Evolutionary conservation across 2,329 filamentous ascomycete species (phyloP), one percentile per base, ranked within the genome.

Genomic region (Trichoderma breve): DNA sequence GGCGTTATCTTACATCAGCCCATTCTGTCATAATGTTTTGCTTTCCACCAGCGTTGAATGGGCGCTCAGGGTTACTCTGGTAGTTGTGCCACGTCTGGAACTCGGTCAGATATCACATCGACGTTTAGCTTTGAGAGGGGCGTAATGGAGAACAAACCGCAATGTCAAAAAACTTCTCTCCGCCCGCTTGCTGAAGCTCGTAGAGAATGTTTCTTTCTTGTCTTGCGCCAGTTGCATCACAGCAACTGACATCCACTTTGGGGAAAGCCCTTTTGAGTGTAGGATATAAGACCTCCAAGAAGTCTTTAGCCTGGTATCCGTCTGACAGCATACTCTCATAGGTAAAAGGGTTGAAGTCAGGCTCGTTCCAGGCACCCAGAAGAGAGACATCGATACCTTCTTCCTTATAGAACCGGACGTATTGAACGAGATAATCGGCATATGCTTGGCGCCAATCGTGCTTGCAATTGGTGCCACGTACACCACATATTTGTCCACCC

Each of bases 321-420:
- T 69, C 66, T n/a, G 66, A 69, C 12, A 69, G 55, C 66, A 69
- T 69, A n/a, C 66, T 69, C 66, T 69, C 66, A 51, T 69, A 69
- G 28, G 66, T 69, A 51, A 69, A 69, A 3, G 66, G 66, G 11
- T 69, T 69, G 26, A 69, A 69, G 26, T 69, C 66, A 24, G 66
- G 66, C 55, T 69, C 66, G 21, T 69, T 69, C 66, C 66, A 69
- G 18, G 66, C 66, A 15, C 66, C 66, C 28, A 69, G 26, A 51
- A 69, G 66, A 14, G 66, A 69, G n/a, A 69, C 39, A 14, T 69
- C 66, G 24, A 69, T 61, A 24, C 66, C 66, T 15, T 69, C 55
- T 61, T 69, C 55, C 14, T 69, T 69, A 11, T 69, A 69, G n/a
- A 69, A 69, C 15, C 28, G 43, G 34, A 69, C 55, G 34, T 69